Percentiles rank a stretch among this genome's conserved stretches.
These are phyloP conservation scores for Acanthamoeba castellanii DNA, from an alignment of 208 protist species.

Conservation along the genomic window DNA sequence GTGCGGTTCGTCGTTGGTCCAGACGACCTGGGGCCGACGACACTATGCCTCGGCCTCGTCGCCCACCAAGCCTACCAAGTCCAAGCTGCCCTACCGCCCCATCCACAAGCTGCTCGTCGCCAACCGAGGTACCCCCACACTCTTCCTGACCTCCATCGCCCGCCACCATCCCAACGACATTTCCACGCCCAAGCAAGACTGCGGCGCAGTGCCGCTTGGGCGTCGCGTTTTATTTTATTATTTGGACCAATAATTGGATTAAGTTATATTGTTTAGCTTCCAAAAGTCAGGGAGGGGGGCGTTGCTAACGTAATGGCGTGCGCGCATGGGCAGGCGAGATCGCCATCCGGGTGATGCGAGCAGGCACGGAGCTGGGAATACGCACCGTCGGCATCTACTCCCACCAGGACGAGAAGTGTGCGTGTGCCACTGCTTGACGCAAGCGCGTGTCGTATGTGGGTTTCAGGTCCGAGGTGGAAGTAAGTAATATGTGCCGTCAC, in stretches of 20 bases:
- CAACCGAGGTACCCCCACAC: constrained; percentile 23
- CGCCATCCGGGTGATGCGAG: constrained; percentile 91
- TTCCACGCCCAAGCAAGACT: neutral
- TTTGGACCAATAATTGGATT: too few relatives aligned
- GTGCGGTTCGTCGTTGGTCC: neutral
- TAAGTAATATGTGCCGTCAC: too few relatives aligned
- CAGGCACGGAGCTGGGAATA: constrained; percentile 91
- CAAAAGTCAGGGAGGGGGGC: neutral
- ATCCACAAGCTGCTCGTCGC: constrained; percentile 44
- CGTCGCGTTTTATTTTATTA: too few relatives aligned
- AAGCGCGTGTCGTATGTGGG: neutral
- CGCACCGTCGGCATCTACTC: constrained; percentile 86
- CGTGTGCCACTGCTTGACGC: neutral
- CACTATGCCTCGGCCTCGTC: neutral
- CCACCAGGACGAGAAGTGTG: constrained; percentile 76
- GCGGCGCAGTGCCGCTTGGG: too few relatives aligned
- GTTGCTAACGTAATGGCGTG: neutral
- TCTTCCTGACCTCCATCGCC: neutral
- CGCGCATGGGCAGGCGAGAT: constrained; percentile 88
- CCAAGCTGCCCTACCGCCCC: constrained; percentile 36
- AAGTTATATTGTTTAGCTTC: too few relatives aligned
- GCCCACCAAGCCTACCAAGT: constrained; percentile 13
- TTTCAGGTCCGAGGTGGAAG: too few relatives aligned
- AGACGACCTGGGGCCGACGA: neutral
- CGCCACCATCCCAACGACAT: neutral